Evolutionary conservation across 2,329 filamentous ascomycete genomes (phyloP).

Genomic region (Colletotrichum chlorophyti): DNA sequence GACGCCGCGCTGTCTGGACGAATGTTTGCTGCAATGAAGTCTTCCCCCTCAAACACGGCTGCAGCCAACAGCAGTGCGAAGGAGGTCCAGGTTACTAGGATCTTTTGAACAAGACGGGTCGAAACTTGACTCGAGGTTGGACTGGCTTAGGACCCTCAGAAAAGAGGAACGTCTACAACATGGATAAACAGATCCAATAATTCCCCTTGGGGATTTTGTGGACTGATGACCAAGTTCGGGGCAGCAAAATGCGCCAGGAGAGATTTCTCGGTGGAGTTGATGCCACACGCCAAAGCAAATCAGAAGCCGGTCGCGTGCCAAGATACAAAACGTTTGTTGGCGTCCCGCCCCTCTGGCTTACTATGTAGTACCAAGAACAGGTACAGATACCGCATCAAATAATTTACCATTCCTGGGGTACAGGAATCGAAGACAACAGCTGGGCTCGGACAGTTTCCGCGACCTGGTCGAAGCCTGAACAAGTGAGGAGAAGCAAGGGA

Average conservation of each 20-base stretch:
- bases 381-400: too few relatives aligned
- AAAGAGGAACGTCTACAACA: too few relatives aligned
- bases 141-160: too few relatives aligned
- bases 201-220: constrained; percentile 25
- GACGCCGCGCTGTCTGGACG: background rate
- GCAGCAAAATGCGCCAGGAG: constrained; percentile 4
- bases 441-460: background rate
- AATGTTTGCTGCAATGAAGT: background rate
- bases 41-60: background rate
- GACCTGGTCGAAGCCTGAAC: background rate
- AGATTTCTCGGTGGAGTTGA: background rate
- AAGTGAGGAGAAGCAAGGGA: too few relatives aligned
- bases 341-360: background rate
- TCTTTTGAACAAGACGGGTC: background rate
- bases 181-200: constrained; percentile 9
- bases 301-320: constrained; percentile 1
- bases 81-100: background rate
- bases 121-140: constrained; percentile 9
- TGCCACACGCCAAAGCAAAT: constrained; percentile 1
- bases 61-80: background rate
- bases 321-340: background rate
- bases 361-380: too few relatives aligned
- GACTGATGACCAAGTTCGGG: constrained; percentile 15
- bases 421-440: too few relatives aligned
- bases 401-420: too few relatives aligned